Conservation (phyloP, 495 filamentous ascomycete genomes). For the Bryoglossum gracile region DNA sequence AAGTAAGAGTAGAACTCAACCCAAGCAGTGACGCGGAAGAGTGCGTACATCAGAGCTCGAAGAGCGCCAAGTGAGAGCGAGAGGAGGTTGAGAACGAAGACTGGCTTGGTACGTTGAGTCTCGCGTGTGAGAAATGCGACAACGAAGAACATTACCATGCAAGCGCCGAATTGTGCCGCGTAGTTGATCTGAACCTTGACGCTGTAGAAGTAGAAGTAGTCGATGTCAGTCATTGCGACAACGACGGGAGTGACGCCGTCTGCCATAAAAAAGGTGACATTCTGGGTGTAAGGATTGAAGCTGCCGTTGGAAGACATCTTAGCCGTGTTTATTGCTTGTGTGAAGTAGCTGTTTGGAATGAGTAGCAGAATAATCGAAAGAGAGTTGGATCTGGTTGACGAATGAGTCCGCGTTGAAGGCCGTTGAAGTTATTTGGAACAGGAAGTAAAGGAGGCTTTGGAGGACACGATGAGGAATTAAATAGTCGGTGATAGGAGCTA, state of each 20-base stretch:
- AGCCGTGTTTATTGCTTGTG: neutral
- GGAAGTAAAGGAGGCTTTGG: too few relatives aligned
- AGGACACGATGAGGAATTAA: too few relatives aligned
- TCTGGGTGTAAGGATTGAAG: conserved; percentile 55
- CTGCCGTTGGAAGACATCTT: conserved; percentile 8
- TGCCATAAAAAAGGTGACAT: conserved; percentile 41
- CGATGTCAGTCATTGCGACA: conserved; percentile 41
- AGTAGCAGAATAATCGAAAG: neutral
- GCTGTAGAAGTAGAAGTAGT: conserved; percentile 34
- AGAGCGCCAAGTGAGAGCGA: conserved; percentile 51
- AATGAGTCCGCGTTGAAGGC: too few relatives aligned
- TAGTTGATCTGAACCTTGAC: conserved; percentile 59
- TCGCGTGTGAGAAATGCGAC: conserved; percentile 55
- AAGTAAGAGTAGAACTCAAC: conserved; percentile 52
- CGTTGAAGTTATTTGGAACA: too few relatives aligned
- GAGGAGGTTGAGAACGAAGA: conserved; percentile 59
- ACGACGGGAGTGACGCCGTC: conserved; percentile 45
- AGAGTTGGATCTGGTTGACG: too few relatives aligned
- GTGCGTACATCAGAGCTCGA: conserved; percentile 49
- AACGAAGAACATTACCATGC: conserved; percentile 56
- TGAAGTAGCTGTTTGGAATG: neutral
- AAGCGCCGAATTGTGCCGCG: conserved; percentile 67
- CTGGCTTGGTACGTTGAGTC: conserved; percentile 50
- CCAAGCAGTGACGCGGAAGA: conserved; percentile 54
- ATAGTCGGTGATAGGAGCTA: too few relatives aligned